These are phyloP conservation scores for Chionographis japonica DNA, from an alignment of 106 monocot genomes.

Conservation along the genomic window DNA sequence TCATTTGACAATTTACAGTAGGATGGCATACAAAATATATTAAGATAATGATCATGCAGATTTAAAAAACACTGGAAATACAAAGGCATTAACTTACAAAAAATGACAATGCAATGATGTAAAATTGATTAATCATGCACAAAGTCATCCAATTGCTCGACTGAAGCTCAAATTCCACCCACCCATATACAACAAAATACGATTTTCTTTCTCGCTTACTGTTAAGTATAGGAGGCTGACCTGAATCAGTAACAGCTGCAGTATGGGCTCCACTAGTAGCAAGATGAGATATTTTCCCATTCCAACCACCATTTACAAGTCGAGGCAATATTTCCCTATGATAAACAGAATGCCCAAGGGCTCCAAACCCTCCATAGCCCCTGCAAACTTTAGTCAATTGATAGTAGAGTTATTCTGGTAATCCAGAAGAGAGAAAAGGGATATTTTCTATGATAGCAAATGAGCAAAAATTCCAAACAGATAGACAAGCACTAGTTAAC, in stretches of 20 bases:
- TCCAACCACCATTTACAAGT: constrained; percentile 68
- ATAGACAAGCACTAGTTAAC: neutral
- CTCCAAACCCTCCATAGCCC: constrained; percentile 99
- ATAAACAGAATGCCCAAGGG: constrained; percentile 91
- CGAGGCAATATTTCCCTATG: constrained; percentile 80
- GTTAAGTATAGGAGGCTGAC: constrained; percentile 20
- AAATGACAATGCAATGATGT: no score
- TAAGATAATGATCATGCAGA: no score
- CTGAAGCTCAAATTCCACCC: no score
- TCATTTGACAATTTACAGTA: no score
- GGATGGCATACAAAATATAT: no score
- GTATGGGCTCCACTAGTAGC: constrained; percentile 95
- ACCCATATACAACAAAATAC: no score
- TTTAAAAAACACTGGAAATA: no score
- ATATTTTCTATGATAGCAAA: neutral
- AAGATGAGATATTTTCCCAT: constrained; percentile 63
- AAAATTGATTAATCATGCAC: no score
- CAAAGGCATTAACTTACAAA: no score
- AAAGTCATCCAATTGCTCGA: no score
- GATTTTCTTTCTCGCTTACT: no score
- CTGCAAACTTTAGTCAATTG: constrained; percentile 68
- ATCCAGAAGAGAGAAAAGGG: constrained; percentile 2
- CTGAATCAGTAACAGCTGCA: constrained; percentile 79
- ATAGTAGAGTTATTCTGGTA: constrained; percentile 26
- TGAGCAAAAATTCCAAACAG: neutral